Base-by-base conservation (phyloP, 768 basidiomycete genomes). In the Steccherinum ochraceum region DNA sequence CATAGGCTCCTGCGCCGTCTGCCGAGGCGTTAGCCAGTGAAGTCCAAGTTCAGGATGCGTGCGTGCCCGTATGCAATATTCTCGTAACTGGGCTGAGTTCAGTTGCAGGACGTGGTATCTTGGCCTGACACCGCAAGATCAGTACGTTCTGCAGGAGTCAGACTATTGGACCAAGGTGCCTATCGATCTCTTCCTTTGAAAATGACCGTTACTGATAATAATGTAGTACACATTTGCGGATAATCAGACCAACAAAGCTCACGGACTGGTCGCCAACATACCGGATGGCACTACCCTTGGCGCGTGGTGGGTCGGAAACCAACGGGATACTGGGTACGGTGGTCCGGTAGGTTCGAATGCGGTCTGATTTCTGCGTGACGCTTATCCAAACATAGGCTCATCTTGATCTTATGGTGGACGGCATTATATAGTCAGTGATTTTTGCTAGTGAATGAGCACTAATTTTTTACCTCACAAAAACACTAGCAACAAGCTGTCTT, bases 211-310 rank as follows among this genome's bases (percentile, higher is more conserved):
- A 2, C 18, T 26, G 5, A 23, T 48, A 18, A 50, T 12, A 2
- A 10, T 11, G 16, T 35, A 64, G 63, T 64, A 64, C 24, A 52
- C 55, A 2, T 64, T 64, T 27, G 61, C 63, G 5, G 63, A 64
- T 47, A 64, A 64, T 35, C 63, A 64, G 49, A 64, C 63, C 3
- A 64, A 64, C 61, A 62, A 64, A 49, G 63, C 61, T 1, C 63
- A 61, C 24, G 63, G 63, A 1, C 41, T 64, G 30, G 59, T 56
- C 25, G 54, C 49, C 5, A 45, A 25, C 5, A 26, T 24, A 21
- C 40, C 48, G 1, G 50, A 54, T n/a, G 50, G 52, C 23, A 52
- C 52, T 2, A 44, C 56, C 7, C 43, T 61, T 25, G 64, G 59
- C 18, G 64, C 62, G 3, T 65, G 64, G 64, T 63, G 61, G 61